These are phyloP conservation scores for Fonsecaea pedrosoi DNA, from an alignment of 2,329 filamentous ascomycete genomes.

Conservation along the genomic window DNA sequence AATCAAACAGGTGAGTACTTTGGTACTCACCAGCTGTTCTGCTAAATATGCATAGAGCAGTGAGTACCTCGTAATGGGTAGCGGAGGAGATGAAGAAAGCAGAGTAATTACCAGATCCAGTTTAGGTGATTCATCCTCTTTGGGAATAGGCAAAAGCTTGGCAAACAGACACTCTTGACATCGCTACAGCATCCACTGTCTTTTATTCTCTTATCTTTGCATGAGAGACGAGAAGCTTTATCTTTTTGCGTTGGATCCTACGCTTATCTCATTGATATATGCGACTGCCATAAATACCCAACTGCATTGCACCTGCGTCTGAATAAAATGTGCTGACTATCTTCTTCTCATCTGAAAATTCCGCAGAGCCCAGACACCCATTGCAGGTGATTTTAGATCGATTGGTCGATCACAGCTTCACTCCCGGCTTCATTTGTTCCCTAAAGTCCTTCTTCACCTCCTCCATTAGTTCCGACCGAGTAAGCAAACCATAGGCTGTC, in stretches of 20 bases:
- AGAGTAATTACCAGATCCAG: neutral
- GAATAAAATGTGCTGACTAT: neutral
- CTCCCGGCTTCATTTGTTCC: conserved; percentile 6
- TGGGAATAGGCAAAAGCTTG: neutral
- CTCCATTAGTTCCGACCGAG: conserved; percentile 9
- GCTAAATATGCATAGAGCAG: too few relatives aligned
- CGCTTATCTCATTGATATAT: neutral
- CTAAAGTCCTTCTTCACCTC: conserved; percentile 17
- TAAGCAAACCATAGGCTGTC: conserved; percentile 44
- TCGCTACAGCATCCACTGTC: neutral
- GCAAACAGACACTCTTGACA: neutral
- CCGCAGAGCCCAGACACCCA: neutral
- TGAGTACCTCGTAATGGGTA: too few relatives aligned
- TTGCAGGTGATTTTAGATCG: neutral
- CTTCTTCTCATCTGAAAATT: neutral
- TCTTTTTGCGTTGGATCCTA: neutral
- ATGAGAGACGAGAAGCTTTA: neutral
- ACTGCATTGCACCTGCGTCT: neutral
- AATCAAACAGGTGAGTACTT: too few relatives aligned
- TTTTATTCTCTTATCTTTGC: neutral
- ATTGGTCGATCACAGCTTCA: conserved; percentile 10
- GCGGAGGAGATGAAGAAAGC: neutral
- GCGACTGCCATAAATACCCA: neutral
- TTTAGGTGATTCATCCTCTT: neutral
- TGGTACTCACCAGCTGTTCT: too few relatives aligned